Conservation (phyloP, 768 basidiomycete species). For the Neoboletus brunneissimus region DNA sequence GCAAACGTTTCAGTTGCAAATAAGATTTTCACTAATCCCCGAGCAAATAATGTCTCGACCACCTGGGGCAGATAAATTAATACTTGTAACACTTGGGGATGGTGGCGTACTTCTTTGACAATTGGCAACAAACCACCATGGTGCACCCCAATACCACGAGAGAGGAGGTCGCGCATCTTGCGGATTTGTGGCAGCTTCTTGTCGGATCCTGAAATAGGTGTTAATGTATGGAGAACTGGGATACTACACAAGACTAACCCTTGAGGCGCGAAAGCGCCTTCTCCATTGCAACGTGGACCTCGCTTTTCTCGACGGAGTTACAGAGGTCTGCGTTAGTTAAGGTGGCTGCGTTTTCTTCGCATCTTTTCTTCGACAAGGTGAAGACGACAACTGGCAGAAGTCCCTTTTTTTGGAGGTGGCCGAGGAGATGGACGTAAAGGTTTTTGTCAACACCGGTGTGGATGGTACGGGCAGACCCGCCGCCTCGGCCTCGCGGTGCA, state of each 20-base stretch:
- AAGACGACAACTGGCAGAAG: constrained; percentile 95
- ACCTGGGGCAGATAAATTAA: constrained; percentile 48
- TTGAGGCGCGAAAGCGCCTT: constrained; percentile 88
- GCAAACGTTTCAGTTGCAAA: constrained; percentile 99
- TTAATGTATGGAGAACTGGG: constrained; percentile 1
- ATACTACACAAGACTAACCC: constrained; percentile 46
- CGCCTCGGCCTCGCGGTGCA: constrained; percentile 38
- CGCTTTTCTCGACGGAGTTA: constrained; percentile 89
- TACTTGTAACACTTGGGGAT: not conserved
- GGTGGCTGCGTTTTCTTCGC: constrained; percentile 94
- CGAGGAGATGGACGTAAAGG: constrained; percentile 89
- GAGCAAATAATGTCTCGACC: constrained; percentile 93
- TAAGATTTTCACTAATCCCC: constrained; percentile 91
- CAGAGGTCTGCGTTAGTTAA: constrained; percentile 87
- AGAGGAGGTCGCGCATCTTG: constrained; percentile 84
- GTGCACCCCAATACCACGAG: constrained; percentile 94
- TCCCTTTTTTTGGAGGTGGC: constrained; percentile 77
- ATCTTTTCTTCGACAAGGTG: constrained; percentile 94
- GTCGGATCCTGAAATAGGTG: constrained; percentile 65
- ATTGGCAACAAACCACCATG: constrained; percentile 95
- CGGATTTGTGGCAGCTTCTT: constrained; percentile 90
- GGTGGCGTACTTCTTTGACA: constrained; percentile 82
- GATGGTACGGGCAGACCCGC: constrained; percentile 52
- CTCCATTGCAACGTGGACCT: constrained; percentile 92
- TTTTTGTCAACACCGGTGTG: constrained; percentile 81